Evolutionary conservation across 768 basidiomycete species (phyloP).

Genomic region (Lactifluus pinguis): DNA sequence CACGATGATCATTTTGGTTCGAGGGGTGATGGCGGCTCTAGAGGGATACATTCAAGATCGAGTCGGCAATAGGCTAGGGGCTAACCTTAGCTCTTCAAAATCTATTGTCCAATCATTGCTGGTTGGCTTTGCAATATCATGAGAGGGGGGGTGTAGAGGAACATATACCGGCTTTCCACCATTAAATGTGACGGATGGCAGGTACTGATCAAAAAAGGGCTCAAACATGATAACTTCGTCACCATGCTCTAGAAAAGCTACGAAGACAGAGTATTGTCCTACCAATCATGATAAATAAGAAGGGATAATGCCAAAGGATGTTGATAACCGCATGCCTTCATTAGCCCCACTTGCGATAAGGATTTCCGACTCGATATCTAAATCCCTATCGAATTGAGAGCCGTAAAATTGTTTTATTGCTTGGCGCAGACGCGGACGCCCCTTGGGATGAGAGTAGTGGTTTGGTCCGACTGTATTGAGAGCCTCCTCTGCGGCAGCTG

Average conservation of each 20-base stretch:
- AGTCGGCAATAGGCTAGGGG: neutral
- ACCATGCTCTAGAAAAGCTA: conserved; percentile 82
- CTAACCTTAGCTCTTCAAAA: conserved; percentile 76
- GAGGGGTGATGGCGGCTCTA: conserved; percentile 75
- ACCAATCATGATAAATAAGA: conserved; percentile 10
- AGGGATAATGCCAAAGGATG: neutral
- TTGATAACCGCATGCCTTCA: conserved; percentile 51
- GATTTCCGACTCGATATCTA: conserved; percentile 83
- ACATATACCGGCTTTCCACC: conserved; percentile 91
- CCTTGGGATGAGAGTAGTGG: conserved; percentile 89
- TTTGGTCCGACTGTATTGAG: conserved; percentile 54
- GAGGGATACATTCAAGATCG: conserved; percentile 4
- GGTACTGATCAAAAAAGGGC: conserved; percentile 95
- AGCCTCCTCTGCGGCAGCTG: conserved; percentile 61
- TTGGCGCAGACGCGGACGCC: conserved; percentile 76
- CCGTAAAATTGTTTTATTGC: conserved; percentile 81
- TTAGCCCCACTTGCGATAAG: conserved; percentile 95
- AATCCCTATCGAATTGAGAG: conserved; percentile 51
- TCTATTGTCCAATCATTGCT: conserved; percentile 84
- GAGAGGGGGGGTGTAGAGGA: conserved; percentile 80
- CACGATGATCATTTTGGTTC: conserved; percentile 89
- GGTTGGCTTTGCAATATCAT: conserved; percentile 38
- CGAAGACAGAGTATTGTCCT: conserved; percentile 93
- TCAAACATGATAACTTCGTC: conserved; percentile 99
- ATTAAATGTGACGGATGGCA: conserved; percentile 89